phyloP scores from a whole-genome alignment of 73 alveolate species.

The Tetrahymena elliotti region DNA sequence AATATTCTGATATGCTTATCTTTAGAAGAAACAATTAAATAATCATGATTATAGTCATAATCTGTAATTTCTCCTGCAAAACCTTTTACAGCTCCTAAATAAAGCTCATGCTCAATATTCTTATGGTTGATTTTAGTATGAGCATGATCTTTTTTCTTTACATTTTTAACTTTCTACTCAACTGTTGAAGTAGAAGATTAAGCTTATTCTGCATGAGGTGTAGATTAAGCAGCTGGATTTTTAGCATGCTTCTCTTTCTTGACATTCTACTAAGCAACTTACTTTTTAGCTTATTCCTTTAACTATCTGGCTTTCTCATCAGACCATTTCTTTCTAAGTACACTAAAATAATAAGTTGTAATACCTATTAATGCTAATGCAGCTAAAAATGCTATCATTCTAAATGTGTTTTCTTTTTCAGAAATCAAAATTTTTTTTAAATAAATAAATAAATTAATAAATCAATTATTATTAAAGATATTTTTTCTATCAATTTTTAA shows the following conservation, averaged over 20 bases:
- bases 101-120: not conserved
- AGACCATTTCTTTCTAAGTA: not conserved
- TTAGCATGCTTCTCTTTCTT: not conserved
- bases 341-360: not conserved
- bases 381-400: not conserved
- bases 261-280: not conserved
- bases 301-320: not conserved
- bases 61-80: not conserved
- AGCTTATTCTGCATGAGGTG: not conserved
- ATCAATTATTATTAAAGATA: not conserved
- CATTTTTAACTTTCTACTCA: not conserved
- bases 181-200: not conserved
- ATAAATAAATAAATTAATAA: no score
- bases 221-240: not conserved
- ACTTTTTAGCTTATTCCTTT: not conserved
- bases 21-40: not conserved
- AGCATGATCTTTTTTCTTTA: not conserved
- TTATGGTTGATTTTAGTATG: not conserved
- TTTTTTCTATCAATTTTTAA: not conserved
- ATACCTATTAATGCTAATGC: not conserved
- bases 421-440: not conserved
- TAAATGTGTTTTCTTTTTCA: not conserved
- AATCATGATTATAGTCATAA: not conserved
- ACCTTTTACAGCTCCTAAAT: not conserved
- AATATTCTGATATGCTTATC: not conserved